Conservation (phyloP, 169 alveolate species). For the Plasmodium fragile region DNA sequence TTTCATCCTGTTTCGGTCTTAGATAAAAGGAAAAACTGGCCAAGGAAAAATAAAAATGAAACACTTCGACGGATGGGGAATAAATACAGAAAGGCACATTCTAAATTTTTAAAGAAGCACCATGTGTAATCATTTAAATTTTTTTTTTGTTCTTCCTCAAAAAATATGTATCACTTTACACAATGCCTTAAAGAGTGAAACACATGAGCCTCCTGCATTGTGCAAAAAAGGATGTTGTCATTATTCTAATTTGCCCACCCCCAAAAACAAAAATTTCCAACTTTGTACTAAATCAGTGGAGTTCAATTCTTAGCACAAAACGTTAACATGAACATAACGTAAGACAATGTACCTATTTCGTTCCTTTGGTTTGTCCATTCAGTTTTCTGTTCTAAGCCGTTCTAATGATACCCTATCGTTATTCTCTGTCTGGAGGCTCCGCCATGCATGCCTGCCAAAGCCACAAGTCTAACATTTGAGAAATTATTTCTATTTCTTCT, state of each 20-base stretch:
- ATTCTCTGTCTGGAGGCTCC: not conserved
- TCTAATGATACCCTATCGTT: not conserved
- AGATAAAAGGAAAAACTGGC: not conserved
- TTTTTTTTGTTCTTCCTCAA: not conserved
- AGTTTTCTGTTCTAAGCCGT: not conserved
- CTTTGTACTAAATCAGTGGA: not conserved
- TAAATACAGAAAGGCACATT: not conserved
- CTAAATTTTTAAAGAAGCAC: not conserved
- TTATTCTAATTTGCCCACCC: not conserved
- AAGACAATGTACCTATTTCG: not conserved
- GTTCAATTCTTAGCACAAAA: not conserved
- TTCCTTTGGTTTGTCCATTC: not conserved
- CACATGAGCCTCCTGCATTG: not conserved
- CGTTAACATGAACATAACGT: not conserved
- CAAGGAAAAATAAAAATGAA: not conserved
- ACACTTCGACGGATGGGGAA: not conserved
- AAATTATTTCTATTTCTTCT: not conserved
- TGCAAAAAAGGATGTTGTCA: not conserved
- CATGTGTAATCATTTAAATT: not conserved
- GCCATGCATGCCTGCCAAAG: not conserved
- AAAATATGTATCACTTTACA: not conserved
- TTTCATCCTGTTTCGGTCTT: not conserved
- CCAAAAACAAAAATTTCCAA: not conserved
- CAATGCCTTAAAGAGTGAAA: not conserved
- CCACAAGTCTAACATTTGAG: not conserved